Base-by-base conservation (phyloP, 805 yeast species). In the Wickerhamiella parazyma region DNA sequence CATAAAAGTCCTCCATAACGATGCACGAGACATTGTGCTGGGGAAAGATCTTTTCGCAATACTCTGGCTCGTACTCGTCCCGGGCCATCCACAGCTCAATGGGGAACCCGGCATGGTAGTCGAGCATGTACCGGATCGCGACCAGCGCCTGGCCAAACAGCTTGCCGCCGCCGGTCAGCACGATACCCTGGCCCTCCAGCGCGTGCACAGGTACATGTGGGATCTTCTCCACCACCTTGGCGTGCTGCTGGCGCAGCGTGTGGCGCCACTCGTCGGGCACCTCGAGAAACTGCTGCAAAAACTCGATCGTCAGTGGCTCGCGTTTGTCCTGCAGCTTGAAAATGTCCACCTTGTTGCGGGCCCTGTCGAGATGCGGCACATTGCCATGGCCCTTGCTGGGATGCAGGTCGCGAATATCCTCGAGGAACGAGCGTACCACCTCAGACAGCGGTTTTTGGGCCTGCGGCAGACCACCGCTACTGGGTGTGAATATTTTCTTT, bases 31-130 rank as follows among this genome's bases (percentile, higher is more conserved):
- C 89, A 47, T 76, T 71, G 45, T 78, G 60, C 17, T 57, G 52
- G 0, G 89, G 86, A 51, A 83, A 65, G 2, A 80, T 65, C 7
- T 63, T 62, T 18, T 72, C 75, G 61, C 95, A 85, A 42, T 77
- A 68, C 45, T 78, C 80, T 29, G 74, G 69, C 54, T 83, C 91
- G 54, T 75, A 81, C 54, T 81, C 91, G 25, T 71, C 71, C 31
- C 73, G 70, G 7, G 94, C 93, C 50, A 86, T 74, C 50, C 83
- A 70, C 8, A 86, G 80, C 65, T 86, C 95, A 17, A 86, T 75
- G 0, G 95, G 95, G 29, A 80, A 60, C 2, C 81, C 75, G 14
- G 36, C 36, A 2, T 89, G 85, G 6, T 71, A 64, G 33, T 75
- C 72, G 54, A 94, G 66, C 41, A 85, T 60, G 48, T 78, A 69